These are phyloP conservation scores for Leptographium radiaticola DNA, from an alignment of 2,329 filamentous ascomycete genomes.

Conservation along the genomic window DNA sequence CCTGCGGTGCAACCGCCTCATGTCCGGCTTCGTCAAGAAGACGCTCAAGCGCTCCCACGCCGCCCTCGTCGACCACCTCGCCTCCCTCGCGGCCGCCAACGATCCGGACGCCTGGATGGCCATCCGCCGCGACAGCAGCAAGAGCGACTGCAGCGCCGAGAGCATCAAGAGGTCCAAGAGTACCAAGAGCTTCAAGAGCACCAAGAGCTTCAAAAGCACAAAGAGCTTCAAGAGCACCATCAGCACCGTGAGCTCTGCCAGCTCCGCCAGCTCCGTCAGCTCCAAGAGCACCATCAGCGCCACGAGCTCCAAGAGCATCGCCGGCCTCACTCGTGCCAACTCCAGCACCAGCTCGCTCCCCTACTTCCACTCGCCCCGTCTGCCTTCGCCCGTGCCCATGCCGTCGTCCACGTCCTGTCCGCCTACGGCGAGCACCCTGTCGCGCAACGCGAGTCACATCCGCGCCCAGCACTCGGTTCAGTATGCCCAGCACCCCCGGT, in stretches of 20 bases:
- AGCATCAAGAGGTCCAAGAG: background rate
- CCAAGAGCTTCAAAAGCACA: background rate
- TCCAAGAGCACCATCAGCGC: background rate
- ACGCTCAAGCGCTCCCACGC: slow-evolving; percentile 67
- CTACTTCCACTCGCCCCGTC: background rate
- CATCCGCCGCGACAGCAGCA: background rate
- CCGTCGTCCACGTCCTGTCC: background rate
- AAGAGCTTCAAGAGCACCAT: background rate
- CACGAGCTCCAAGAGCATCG: too few relatives aligned
- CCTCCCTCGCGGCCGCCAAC: background rate
- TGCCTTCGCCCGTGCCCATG: background rate
- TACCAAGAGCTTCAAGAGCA: background rate
- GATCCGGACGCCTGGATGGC: background rate
- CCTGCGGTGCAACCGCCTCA: slow-evolving; percentile 65
- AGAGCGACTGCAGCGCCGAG: too few relatives aligned
- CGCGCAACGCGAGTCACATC: background rate
- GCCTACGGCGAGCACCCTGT: background rate
- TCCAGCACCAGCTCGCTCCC: too few relatives aligned
- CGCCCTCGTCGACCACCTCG: slow-evolving; percentile 43
- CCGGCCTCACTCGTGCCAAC: background rate
- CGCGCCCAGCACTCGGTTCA: background rate
- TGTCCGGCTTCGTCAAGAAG: slow-evolving; percentile 67
- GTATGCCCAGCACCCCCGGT: background rate
- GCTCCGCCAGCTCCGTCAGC: background rate
- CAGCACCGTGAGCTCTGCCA: background rate